Conservation (phyloP, 768 basidiomycete genomes). For the Fomitopsis serialis region DNA sequence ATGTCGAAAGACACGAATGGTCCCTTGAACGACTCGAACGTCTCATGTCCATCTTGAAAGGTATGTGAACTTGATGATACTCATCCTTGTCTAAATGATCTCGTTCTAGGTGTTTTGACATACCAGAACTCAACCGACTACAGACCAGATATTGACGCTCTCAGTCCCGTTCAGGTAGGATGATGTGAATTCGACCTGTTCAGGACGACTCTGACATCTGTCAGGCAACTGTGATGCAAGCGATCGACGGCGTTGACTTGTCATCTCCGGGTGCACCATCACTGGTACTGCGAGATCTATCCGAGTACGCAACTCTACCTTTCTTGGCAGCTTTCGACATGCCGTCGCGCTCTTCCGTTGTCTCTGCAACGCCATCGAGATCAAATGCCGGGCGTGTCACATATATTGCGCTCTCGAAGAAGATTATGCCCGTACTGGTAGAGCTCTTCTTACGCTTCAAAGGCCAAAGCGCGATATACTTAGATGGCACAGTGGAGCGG, state of each 20-base stretch:
- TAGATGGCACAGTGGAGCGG: conserved; percentile 81
- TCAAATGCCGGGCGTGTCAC: conserved; percentile 62
- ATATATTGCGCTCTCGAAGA: conserved; percentile 88
- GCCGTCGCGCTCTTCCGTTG: conserved; percentile 17
- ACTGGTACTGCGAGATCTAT: conserved; percentile 74
- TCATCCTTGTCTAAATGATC: background rate
- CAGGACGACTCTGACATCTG: conserved; percentile 5
- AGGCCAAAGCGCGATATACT: conserved; percentile 54
- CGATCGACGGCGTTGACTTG: conserved; percentile 64
- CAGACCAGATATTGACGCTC: conserved; percentile 77
- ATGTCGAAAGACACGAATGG: conserved; percentile 57
- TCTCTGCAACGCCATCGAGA: conserved; percentile 8
- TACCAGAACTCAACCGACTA: conserved; percentile 84
- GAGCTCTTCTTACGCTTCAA: conserved; percentile 72
- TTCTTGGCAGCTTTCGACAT: conserved; percentile 78
- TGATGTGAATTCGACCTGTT: conserved; percentile 6
- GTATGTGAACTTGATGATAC: conserved; percentile 24
- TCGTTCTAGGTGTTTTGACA: conserved; percentile 57
- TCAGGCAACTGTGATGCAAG: conserved; percentile 69
- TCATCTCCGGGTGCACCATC: conserved; percentile 58
- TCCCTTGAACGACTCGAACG: conserved; percentile 53
- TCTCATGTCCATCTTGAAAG: conserved; percentile 77
- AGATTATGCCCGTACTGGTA: conserved; percentile 77
- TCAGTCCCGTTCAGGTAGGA: conserved; percentile 82
- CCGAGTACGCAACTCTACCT: conserved; percentile 82